phyloP scores from a whole-genome alignment of 805 yeast genomes.

The Metschnikowia continentalis region DNA sequence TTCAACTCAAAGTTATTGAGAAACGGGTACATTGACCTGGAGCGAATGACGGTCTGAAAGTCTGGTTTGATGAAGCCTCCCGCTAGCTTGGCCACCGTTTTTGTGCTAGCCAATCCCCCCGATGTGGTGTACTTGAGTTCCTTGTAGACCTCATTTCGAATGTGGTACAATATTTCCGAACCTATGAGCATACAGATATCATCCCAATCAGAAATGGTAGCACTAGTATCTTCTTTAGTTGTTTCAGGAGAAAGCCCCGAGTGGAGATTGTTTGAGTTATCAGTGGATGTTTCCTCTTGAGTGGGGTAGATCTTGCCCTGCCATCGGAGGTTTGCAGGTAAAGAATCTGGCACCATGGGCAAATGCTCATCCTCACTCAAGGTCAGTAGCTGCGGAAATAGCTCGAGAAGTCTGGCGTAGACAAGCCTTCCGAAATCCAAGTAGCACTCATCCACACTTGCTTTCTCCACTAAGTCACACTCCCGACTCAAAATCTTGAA shows the following conservation, averaged over 20 bases:
- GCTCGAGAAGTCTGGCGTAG: conserved; percentile 35
- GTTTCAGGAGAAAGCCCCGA: not conserved
- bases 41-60: conserved; percentile 71
- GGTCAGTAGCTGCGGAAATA: conserved; percentile 44
- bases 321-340: conserved; percentile 33
- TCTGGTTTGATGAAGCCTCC: conserved; percentile 84
- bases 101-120: conserved; percentile 77
- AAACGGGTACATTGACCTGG: conserved; percentile 46
- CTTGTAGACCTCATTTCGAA: conserved; percentile 50
- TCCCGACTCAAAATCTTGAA: conserved; percentile 55
- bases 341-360: conserved; percentile 41
- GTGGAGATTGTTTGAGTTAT: not conserved
- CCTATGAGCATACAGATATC: conserved; percentile 69
- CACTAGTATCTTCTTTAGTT: not conserved
- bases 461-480: conserved; percentile 79
- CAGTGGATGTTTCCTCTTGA: conserved; percentile 5
- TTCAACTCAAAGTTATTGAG: conserved; percentile 57
- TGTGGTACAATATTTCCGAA: conserved; percentile 49
- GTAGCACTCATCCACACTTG: conserved; percentile 92
- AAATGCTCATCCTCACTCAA: conserved; percentile 24
- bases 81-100: conserved; percentile 80
- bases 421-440: conserved; percentile 75
- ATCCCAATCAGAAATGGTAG: conserved; percentile 56
- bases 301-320: conserved; percentile 21
- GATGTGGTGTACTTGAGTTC: conserved; percentile 81